phyloP scores from a whole-genome alignment of 306 rosid species.

The Comarum palustre region DNA sequence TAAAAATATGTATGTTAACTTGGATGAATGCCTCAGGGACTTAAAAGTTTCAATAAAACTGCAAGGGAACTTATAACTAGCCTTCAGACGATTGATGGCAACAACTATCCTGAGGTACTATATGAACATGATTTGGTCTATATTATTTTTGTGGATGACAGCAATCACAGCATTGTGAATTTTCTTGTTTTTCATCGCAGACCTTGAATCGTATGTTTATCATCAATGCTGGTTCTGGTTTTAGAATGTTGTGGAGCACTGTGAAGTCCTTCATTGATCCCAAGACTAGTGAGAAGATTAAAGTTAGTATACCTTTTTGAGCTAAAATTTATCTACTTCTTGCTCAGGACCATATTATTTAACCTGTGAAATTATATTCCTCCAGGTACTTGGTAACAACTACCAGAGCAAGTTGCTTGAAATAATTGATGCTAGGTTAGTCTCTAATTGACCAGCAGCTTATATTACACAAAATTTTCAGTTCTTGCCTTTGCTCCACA shows the following conservation, averaged over 20 bases:
- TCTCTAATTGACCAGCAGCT: not conserved
- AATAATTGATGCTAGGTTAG: slow-evolving; percentile 79
- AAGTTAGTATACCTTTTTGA: slow-evolving; percentile 44
- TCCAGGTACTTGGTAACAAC: slow-evolving; percentile 88
- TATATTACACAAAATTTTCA: not conserved
- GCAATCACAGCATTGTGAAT: slow-evolving; percentile 25
- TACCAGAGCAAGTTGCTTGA: slow-evolving; percentile 84
- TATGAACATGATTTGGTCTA: slow-evolving; percentile 9
- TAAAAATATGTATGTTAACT: not conserved
- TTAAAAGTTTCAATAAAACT: slow-evolving; percentile 70
- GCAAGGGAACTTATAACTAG: slow-evolving; percentile 70
- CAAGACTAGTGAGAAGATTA: slow-evolving; percentile 79
- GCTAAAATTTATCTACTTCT: slow-evolving; percentile 25
- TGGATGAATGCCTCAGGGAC: slow-evolving; percentile 49
- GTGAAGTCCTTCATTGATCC: slow-evolving; percentile 92
- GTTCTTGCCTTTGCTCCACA: not conserved
- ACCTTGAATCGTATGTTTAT: slow-evolving; percentile 95
- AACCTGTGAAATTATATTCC: slow-evolving; percentile 25
- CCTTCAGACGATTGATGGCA: slow-evolving; percentile 83
- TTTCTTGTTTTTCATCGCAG: slow-evolving; percentile 48
- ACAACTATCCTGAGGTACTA: slow-evolving; percentile 86
- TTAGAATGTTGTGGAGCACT: slow-evolving; percentile 90
- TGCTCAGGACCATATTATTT: slow-evolving; percentile 12
- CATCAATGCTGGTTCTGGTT: slow-evolving; percentile 97
- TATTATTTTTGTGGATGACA: slow-evolving; percentile 11